Conservation (phyloP, 2,329 filamentous ascomycete species). For the Botrytis aclada region DNA sequence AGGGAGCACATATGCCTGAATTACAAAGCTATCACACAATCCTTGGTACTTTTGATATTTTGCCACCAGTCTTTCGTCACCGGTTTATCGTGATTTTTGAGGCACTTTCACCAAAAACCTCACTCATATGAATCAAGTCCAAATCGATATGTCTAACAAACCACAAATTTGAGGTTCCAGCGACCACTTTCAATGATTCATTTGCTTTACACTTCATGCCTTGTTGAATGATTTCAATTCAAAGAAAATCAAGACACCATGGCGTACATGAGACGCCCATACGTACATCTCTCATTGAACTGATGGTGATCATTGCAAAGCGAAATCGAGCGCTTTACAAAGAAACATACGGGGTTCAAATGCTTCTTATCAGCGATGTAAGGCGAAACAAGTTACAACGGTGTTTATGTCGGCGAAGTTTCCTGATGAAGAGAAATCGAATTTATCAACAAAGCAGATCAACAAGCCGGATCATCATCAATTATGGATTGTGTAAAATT, state of each 20-base stretch:
- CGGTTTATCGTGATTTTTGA: neutral
- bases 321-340: neutral
- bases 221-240: neutral
- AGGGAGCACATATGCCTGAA: neutral
- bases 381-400: neutral
- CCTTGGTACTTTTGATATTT: neutral
- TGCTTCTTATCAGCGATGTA: neutral
- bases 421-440: neutral
- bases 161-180: neutral
- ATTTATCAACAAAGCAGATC: neutral
- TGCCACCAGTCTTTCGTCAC: neutral
- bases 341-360: neutral
- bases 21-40: neutral
- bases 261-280: neutral
- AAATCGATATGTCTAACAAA: neutral
- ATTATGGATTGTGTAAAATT: conserved; percentile 1
- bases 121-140: neutral
- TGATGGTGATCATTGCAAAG: neutral
- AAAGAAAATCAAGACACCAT: neutral
- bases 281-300: neutral
- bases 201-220: neutral
- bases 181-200: neutral
- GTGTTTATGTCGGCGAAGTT: neutral
- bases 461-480: neutral
- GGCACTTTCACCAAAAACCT: neutral